A percentile compares a stretch with the other conserved stretches of the same genome.
These are phyloP conservation scores for Populus nigra DNA, from an alignment of 345 rosid species.

Conservation along the genomic window DNA sequence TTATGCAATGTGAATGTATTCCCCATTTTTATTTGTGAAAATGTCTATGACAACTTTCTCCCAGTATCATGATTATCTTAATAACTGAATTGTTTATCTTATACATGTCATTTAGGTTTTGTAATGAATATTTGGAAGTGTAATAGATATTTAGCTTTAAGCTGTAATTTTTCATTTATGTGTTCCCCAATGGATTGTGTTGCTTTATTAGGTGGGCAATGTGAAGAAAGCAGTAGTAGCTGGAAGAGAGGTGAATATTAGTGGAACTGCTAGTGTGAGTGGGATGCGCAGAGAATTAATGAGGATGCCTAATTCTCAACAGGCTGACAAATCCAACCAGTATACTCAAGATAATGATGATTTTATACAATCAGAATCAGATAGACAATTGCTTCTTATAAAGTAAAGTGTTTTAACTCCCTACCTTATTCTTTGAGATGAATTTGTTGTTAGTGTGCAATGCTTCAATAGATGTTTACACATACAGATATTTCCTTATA, in stretches of 20 bases:
- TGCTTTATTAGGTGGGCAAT: conserved; percentile 55
- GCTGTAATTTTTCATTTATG: neutral
- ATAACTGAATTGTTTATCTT: neutral
- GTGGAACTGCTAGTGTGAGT: conserved; percentile 43
- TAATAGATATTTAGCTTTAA: neutral
- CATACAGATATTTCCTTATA: neutral
- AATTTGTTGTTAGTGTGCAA: neutral
- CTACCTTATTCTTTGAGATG: neutral
- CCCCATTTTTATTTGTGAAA: conserved; percentile 4
- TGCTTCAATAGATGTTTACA: neutral
- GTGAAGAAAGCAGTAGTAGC: conserved; percentile 67
- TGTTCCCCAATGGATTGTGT: conserved; percentile 11
- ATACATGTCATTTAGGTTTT: neutral
- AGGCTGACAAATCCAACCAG: conserved; percentile 53
- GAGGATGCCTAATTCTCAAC: conserved; percentile 70
- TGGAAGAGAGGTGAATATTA: conserved; percentile 52
- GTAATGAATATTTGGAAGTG: neutral
- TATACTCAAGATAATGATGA: conserved; percentile 64
- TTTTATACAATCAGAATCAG: conserved; percentile 87
- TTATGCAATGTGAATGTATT: neutral
- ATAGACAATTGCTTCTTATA: conserved; percentile 88
- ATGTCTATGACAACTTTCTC: neutral
- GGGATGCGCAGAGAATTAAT: conserved; percentile 76
- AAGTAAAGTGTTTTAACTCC: conserved; percentile 45
- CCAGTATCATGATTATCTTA: conserved; percentile 2